These are phyloP conservation scores for Calycina herbarum DNA, from an alignment of 2,329 filamentous ascomycete species.

Conservation along the genomic window DNA sequence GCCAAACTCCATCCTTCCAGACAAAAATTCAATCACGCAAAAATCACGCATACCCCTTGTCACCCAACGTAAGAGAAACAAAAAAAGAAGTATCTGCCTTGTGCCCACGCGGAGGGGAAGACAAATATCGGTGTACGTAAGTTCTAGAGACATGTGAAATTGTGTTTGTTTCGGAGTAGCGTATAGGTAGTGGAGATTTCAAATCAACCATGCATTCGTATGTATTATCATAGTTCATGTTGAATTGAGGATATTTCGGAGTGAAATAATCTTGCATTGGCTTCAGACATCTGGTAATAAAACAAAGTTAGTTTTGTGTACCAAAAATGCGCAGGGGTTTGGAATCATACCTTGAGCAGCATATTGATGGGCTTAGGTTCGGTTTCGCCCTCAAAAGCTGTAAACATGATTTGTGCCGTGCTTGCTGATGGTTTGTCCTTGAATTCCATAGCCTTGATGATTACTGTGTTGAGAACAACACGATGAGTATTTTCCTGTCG, in stretches of 20 bases:
- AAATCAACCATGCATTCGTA: conserved; percentile 3
- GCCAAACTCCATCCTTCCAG: conserved; percentile 29
- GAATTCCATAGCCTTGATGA: conserved; percentile 78
- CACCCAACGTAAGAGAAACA: background rate
- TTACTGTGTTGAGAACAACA: conserved; percentile 80
- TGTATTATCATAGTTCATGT: conserved; percentile 30
- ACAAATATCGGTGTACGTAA: conserved; percentile 22
- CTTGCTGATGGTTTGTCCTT: conserved; percentile 66
- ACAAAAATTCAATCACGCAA: background rate
- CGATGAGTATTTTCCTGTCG: conserved; percentile 86
- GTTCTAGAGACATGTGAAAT: conserved; percentile 30
- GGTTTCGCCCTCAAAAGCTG: conserved; percentile 58
- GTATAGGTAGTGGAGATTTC: background rate
- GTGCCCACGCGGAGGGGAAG: conserved; percentile 18
- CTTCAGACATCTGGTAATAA: conserved; percentile 34
- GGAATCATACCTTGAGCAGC: conserved; percentile 56
- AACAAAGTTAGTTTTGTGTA: conserved; percentile 19
- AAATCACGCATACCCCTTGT: conserved; percentile 4
- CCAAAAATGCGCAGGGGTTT: background rate
- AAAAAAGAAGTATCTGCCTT: conserved; percentile 12
- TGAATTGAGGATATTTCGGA: conserved; percentile 40
- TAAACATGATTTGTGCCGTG: conserved; percentile 62
- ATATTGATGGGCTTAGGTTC: conserved; percentile 57
- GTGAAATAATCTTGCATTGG: conserved; percentile 35
- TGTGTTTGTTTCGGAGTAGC: background rate